These are phyloP conservation scores for Alisma plantagoaquatica DNA, from an alignment of 106 monocot species.

Conservation along the genomic window DNA sequence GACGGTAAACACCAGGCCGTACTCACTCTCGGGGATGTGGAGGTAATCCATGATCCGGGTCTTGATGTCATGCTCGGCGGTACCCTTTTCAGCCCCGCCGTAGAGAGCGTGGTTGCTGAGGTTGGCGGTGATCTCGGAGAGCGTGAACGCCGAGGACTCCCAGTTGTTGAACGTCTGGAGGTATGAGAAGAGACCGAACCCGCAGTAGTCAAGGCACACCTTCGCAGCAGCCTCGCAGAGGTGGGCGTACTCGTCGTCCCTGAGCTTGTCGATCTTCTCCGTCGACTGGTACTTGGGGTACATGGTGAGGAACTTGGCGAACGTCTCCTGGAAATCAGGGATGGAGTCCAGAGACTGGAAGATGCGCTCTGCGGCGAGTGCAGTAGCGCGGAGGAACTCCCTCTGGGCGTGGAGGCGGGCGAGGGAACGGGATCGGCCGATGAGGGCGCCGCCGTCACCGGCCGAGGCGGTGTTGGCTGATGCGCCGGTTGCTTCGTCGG, in stretches of 20 bases:
- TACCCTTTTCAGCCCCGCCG: constrained; percentile 79
- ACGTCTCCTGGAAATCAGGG: constrained; percentile 48
- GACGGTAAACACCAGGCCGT: constrained; percentile 86
- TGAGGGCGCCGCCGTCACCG: constrained; percentile 12
- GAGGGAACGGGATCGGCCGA: constrained; percentile 69
- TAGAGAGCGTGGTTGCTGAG: constrained; percentile 83
- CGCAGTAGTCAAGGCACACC: constrained; percentile 96
- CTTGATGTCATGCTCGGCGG: constrained; percentile 78
- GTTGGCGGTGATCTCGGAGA: constrained; percentile 82
- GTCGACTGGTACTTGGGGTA: constrained; percentile 82
- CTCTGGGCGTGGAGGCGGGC: constrained; percentile 82
- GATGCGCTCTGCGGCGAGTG: constrained; percentile 62
- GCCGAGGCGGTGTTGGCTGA: no score
- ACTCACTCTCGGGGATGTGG: constrained; percentile 93
- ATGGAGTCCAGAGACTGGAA: constrained; percentile 41
- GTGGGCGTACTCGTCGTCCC: constrained; percentile 67
- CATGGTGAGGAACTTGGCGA: constrained; percentile 74
- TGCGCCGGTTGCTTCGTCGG: no score
- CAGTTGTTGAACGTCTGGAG: constrained; percentile 51
- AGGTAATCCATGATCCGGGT: constrained; percentile 77
- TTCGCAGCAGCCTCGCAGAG: constrained; percentile 44
- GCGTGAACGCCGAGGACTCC: constrained; percentile 70
- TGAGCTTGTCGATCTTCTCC: constrained; percentile 45
- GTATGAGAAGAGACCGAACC: constrained; percentile 89
- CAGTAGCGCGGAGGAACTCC: constrained; percentile 85